Percentiles rank a stretch among this genome's conserved stretches.
phyloP scores from a whole-genome alignment of 2,329 filamentous ascomycete genomes.

The Neonectria sp. region DNA sequence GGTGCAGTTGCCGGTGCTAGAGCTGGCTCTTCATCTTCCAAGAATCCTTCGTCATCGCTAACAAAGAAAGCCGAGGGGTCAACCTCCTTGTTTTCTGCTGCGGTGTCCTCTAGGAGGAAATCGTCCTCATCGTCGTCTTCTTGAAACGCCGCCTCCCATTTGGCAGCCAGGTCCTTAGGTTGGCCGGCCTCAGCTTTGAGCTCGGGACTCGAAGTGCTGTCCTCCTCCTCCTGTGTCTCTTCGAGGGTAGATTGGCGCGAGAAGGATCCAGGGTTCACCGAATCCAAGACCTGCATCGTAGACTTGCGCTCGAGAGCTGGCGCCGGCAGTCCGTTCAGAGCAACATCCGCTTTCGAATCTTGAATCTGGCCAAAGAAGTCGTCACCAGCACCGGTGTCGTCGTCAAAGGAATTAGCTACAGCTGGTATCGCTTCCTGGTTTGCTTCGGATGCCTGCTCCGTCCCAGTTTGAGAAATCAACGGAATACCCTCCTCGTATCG shows the following conservation, averaged over 20 bases:
- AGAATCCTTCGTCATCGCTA: slow-evolving; percentile 88
- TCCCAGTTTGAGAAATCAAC: slow-evolving; percentile 62
- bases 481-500: slow-evolving; percentile 81
- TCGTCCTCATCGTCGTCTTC: slow-evolving; percentile 77
- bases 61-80: slow-evolving; percentile 79
- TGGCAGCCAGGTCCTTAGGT: slow-evolving; percentile 77
- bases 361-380: slow-evolving; percentile 75
- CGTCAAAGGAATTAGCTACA: slow-evolving; percentile 56
- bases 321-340: slow-evolving; percentile 24
- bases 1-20: slow-evolving; percentile 29
- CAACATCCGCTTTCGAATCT: slow-evolving; percentile 46
- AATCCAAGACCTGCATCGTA: slow-evolving; percentile 76
- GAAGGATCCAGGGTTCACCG: slow-evolving; percentile 57
- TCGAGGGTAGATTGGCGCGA: slow-evolving; percentile 51
- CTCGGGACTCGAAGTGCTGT: slow-evolving; percentile 31
- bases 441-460: slow-evolving; percentile 11
- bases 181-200: slow-evolving; percentile 37
- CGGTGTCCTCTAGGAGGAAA: slow-evolving; percentile 72
- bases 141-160: slow-evolving; percentile 87
- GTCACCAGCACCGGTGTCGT: slow-evolving; percentile 67
- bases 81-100: slow-evolving; percentile 60
- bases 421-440: slow-evolving; percentile 41
- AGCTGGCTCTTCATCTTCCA: slow-evolving; percentile 75
- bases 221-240: slow-evolving; percentile 50
- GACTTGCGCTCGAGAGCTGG: slow-evolving; percentile 75